Percentiles rank a stretch among this genome's conserved stretches.
phyloP scores from a whole-genome alignment of 2,329 filamentous ascomycete genomes.

The Dothidotthia symphoricarpi region DNA sequence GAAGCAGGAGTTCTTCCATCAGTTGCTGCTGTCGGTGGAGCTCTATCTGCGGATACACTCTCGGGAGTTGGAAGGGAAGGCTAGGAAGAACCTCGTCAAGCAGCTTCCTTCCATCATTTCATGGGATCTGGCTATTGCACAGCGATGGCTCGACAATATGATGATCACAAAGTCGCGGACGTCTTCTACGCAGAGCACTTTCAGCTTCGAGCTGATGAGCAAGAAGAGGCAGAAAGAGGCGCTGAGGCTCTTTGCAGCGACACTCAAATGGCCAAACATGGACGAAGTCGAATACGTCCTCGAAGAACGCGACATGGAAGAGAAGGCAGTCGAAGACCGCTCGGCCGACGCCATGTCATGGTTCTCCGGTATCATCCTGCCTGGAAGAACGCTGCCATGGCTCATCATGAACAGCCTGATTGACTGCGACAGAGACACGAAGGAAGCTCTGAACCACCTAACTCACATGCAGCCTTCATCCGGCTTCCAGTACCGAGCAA shows the following conservation, averaged over 20 bases:
- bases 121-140: conserved; percentile 71
- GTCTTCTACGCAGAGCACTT: conserved; percentile 45
- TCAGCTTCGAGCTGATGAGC: conserved; percentile 63
- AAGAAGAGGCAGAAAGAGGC: conserved; percentile 68
- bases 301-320: conserved; percentile 55
- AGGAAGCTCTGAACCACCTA: conserved; percentile 64
- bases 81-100: conserved; percentile 62
- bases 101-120: conserved; percentile 69
- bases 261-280: conserved; percentile 76
- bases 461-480: conserved; percentile 67
- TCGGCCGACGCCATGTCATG: conserved; percentile 75
- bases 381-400: conserved; percentile 69
- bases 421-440: conserved; percentile 69
- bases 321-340: conserved; percentile 54
- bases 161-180: conserved; percentile 60
- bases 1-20: conserved; percentile 70
- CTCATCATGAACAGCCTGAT: conserved; percentile 76
- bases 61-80: conserved; percentile 58
- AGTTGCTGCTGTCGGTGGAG: conserved; percentile 71
- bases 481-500: conserved; percentile 74
- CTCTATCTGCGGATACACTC: conserved; percentile 69
- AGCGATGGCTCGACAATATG: conserved; percentile 70
- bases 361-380: conserved; percentile 71
- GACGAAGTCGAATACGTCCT: conserved; percentile 62
- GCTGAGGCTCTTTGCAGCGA: conserved; percentile 65